Base-by-base conservation (phyloP, 192 early-diverging fungal species). In the Allomyces macrogynus region DNA sequence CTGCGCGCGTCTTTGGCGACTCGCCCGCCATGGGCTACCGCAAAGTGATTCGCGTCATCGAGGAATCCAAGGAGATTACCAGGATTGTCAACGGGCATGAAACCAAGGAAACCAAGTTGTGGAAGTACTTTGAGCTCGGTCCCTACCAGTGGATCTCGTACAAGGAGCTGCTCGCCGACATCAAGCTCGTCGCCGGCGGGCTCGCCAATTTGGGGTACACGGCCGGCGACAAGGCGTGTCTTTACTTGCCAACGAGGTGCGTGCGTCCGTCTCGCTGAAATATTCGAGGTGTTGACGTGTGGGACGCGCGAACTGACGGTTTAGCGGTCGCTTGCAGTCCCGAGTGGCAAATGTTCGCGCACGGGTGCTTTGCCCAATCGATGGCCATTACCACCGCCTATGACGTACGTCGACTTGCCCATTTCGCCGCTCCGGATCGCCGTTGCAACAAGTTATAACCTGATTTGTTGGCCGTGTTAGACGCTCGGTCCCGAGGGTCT, bases 401-500 rank as follows among this genome's bases (percentile, higher is more conserved):
- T 67, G 85, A 86, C 63, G 32, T 40, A 40, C 32, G 32, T 40
- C 32, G 32, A 27, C 7, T 40, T 40, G 32, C 32, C 32, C 7
- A 40, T 40, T 40, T 40, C 32, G 3, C 32, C 32, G 32, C 32
- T 40, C 7, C 32, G 32, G 32, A 40, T 40, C 32, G 32, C 32
- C 32, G 32, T 40, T 40, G 32, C 32, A 40, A 40, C 3, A 40
- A 40, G 32, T 40, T 7, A 8, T 40, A 40, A 40, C 32, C 32
- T 40, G 32, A 40, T 40, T 8, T 40, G 32, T 40, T 40, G 32
- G n/a, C 32, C 7, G 7, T 40, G 3, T 3, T 40, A 86, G 62
- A 91, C 89, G 42, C 78, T 94, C 32, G 91, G 89, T 23, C 84
- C 84, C 66, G 87, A 89, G 20, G 89, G 89, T 62, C 83, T 93